Percentiles rank a stretch among this genome's conserved stretches.
Evolutionary conservation across 306 rosid genomes (phyloP).

Genomic region (Adenanthera pavonina): DNA sequence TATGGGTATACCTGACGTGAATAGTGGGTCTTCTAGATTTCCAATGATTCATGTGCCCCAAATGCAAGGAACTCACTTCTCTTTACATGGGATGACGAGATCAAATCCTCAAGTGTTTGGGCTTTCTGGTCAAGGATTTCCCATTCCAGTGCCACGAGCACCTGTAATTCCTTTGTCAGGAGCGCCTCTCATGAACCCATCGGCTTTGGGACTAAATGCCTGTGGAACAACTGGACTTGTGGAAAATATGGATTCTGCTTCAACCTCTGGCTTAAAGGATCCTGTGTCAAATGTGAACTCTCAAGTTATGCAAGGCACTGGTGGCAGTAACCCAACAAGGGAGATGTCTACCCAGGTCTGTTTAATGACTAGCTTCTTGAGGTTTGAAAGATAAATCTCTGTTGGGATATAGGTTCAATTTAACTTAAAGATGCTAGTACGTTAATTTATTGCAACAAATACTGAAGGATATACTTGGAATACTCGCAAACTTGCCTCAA

Average conservation of each 20-base stretch:
- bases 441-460: slow-evolving; percentile 13
- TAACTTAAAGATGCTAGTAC: background rate
- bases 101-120: slow-evolving; percentile 70
- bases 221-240: slow-evolving; percentile 54
- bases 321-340: slow-evolving; percentile 44
- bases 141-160: slow-evolving; percentile 59
- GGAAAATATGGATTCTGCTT: slow-evolving; percentile 56
- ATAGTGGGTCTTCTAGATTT: slow-evolving; percentile 62
- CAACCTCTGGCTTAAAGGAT: slow-evolving; percentile 57
- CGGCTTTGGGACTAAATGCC: slow-evolving; percentile 50
- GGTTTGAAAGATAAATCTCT: background rate
- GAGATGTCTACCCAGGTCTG: slow-evolving; percentile 58
- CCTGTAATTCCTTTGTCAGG: slow-evolving; percentile 52
- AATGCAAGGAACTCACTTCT: slow-evolving; percentile 75
- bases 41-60: slow-evolving; percentile 82
- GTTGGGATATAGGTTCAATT: background rate
- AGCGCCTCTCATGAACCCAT: slow-evolving; percentile 57
- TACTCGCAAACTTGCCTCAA: background rate
- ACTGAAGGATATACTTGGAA: background rate
- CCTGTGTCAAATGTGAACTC: slow-evolving; percentile 50
- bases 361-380: slow-evolving; percentile 27
- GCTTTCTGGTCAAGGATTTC: slow-evolving; percentile 61
- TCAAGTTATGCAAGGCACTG: slow-evolving; percentile 46
- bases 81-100: slow-evolving; percentile 64
- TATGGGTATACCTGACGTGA: slow-evolving; percentile 61